Conservation (phyloP, 768 basidiomycete species). For the Collybia sp. region DNA sequence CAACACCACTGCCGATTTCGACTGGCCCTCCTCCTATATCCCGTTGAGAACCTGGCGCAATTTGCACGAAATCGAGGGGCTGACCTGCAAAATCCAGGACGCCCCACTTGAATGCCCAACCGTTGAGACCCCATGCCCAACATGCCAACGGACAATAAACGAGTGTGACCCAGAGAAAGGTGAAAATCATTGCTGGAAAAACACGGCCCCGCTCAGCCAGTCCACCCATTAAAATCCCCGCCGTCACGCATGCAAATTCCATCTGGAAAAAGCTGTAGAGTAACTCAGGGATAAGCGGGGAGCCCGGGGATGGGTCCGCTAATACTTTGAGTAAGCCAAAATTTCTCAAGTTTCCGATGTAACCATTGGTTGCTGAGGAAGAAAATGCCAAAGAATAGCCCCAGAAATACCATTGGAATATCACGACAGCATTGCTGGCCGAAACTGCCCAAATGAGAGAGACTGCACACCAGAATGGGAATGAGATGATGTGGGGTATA, state of each 20-base stretch:
- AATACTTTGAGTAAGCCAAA: conserved; percentile 75
- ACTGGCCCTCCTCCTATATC: conserved; percentile 76
- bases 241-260: conserved; percentile 83
- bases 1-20: conserved; percentile 82
- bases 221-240: conserved; percentile 71
- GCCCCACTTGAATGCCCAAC: conserved; percentile 85
- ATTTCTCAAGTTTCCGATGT: conserved; percentile 75
- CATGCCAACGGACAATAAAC: conserved; percentile 87
- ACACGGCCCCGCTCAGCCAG: conserved; percentile 86
- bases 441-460: conserved; percentile 74
- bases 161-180: conserved; percentile 81
- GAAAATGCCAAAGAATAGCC: conserved; percentile 82
- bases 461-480: conserved; percentile 25
- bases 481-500: background rate
- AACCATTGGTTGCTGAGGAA: conserved; percentile 65
- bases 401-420: conserved; percentile 76
- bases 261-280: conserved; percentile 86
- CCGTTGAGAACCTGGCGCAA: background rate
- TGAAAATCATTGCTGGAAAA: conserved; percentile 75
- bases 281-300: conserved; percentile 75
- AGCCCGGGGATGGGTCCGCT: conserved; percentile 70
- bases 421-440: conserved; percentile 68
- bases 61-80: conserved; percentile 7
- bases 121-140: conserved; percentile 79
- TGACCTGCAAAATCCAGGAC: conserved; percentile 84